Conservation (phyloP, 169 alveolate genomes). For the Perkinsus marinus region DNA sequence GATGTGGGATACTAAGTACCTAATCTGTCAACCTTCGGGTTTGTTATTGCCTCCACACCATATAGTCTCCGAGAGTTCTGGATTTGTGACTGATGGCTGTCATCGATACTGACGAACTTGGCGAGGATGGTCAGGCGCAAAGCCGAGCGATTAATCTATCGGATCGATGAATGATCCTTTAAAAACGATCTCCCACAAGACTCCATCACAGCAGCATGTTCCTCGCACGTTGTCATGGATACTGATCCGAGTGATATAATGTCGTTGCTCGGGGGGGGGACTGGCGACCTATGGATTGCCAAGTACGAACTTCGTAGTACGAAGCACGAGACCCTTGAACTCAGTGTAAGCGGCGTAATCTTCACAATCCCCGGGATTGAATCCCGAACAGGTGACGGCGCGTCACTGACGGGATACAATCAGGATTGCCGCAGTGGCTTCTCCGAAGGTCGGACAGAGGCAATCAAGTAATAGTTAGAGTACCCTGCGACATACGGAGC, state of each 20-base stretch:
- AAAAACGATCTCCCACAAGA: conserved; percentile 4
- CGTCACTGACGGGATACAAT: conserved; percentile 55
- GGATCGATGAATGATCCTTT: not conserved
- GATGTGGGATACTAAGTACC: too few relatives aligned
- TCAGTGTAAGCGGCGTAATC: not conserved
- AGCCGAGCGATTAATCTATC: not conserved
- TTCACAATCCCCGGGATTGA: too few relatives aligned
- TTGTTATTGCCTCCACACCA: too few relatives aligned
- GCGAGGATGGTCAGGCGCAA: not conserved
- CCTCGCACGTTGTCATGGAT: conserved; percentile 15
- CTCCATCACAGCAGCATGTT: conserved; percentile 18
- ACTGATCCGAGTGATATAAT: conserved; percentile 8
- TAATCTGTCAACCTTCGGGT: too few relatives aligned
- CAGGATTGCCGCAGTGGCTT: conserved; percentile 59
- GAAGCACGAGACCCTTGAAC: not conserved
- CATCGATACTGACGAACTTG: too few relatives aligned
- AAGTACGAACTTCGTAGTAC: too few relatives aligned
- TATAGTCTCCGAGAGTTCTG: too few relatives aligned
- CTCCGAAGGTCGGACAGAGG: conserved; percentile 41
- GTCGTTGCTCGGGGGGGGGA: not conserved
- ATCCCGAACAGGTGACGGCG: conserved; percentile 52
- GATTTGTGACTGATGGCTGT: too few relatives aligned
- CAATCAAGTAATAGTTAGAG: not conserved
- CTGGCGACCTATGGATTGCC: not conserved
- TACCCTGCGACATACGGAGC: too few relatives aligned